Conservation (phyloP, 371 early-diverging fungal genomes). For the Fennellomyces sp. region DNA sequence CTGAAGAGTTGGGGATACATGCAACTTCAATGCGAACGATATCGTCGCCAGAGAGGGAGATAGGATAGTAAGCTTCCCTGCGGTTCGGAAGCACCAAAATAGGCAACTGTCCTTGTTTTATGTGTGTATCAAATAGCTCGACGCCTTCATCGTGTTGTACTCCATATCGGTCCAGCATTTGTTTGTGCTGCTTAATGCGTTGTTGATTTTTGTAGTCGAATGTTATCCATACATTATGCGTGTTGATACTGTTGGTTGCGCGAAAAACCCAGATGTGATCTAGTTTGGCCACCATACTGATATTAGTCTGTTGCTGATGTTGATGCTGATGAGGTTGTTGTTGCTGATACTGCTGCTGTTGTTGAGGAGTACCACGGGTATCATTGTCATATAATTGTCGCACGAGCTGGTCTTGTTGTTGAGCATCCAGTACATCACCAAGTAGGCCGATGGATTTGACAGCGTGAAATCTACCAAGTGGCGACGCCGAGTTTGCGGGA, state of each 20-base stretch:
- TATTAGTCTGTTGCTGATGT: constrained; percentile 4
- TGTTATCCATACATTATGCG: constrained; percentile 24
- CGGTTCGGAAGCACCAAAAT: constrained; percentile 21
- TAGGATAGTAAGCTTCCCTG: constrained; percentile 23
- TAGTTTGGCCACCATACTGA: constrained; percentile 12
- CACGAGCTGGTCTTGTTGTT: constrained; percentile 10
- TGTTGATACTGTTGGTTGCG: background rate
- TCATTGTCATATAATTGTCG: background rate
- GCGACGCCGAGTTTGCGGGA: background rate
- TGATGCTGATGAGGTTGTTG: background rate
- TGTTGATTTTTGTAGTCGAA: constrained; percentile 38
- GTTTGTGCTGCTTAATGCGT: constrained; percentile 4
- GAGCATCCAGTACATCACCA: constrained; percentile 19
- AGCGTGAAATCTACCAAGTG: background rate
- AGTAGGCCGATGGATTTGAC: background rate
- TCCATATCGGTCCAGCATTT: constrained; percentile 2
- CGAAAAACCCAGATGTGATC: constrained; percentile 33
- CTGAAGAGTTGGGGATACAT: constrained; percentile 12
- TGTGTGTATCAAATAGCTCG: constrained; percentile 32
- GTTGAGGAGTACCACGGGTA: background rate
- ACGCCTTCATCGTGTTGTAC: constrained; percentile 12
- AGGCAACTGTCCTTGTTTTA: constrained; percentile 24
- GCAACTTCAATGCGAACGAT: constrained; percentile 13
- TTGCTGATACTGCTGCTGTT: background rate
- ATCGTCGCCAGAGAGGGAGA: constrained; percentile 4